Base-by-base conservation (phyloP, 2,329 filamentous ascomycete genomes). In the Penicillium sclerotigenum region DNA sequence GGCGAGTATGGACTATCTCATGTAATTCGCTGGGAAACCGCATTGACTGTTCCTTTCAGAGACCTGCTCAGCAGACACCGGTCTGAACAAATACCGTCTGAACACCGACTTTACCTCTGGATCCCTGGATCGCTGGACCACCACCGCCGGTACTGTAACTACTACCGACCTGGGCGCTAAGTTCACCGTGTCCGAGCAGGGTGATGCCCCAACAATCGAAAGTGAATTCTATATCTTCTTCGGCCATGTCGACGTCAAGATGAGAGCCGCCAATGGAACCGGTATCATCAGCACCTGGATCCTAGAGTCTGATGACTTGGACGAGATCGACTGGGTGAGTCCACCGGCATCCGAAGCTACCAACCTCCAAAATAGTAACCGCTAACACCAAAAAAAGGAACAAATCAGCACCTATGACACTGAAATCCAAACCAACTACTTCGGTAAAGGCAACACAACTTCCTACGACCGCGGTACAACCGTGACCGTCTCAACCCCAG, bases 191-290 rank as follows among this genome's bases (percentile, higher is more conserved):
- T 76, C 83, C 34, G 78, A 86, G 70, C 81, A 86, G 47, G 91
- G 92, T 59, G 89, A 97, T 69, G 86, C 92, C 2, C 94, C 94
- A 0, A 91, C 92, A 71, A 84, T 99, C 59, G 82, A 83, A 61
- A 96, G 90, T 60, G 83, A 93, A 67, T 97, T 95, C 82, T 97
- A 96, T 81, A 96, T 99, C 78, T 97, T 99, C 90, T 99, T 96
- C 73, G 94, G 94, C 65, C 88, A 87, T 60, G 88, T 96, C 70
- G 89, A 95, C 63, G 84, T 97, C 63, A 87, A 85, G 48, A 81
- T 97, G 81, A 91, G 92, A 76, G 86, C 90, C 36, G 91, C 94
- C 11, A 88, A 90, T 0, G 94, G 94, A 2, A 86, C 84, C 28
- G 94, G 94, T 63, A 96, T 97, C 65, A 90, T 99, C 64, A 96